phyloP scores from a whole-genome alignment of 2,329 filamentous ascomycete genomes.

The Penicillium concentricum region DNA sequence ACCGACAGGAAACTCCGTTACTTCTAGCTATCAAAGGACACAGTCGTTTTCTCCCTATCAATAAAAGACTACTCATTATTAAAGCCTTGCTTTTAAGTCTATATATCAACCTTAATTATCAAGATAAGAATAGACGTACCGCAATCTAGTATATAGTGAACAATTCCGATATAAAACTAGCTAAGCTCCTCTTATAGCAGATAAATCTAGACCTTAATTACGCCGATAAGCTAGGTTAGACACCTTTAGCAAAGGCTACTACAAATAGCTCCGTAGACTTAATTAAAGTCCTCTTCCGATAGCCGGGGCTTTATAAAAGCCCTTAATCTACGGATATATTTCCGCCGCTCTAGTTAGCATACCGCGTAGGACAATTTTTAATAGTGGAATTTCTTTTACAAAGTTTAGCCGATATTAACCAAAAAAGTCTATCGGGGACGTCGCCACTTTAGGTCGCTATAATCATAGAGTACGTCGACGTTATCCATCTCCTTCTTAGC shows the following conservation, averaged over 20 bases:
- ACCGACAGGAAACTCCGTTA: no score
- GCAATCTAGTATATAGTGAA: no score
- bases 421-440: no score
- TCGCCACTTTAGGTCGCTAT: no score
- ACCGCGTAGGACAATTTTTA: no score
- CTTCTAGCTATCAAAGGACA: no score
- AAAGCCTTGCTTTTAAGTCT: not conserved
- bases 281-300: not conserved
- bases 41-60: not conserved
- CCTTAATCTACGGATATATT: not conserved
- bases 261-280: not conserved
- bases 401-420: no score
- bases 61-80: not conserved
- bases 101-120: not conserved
- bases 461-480: no score
- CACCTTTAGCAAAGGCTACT: not conserved
- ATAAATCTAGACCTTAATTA: not conserved
- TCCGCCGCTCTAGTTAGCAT: no score
- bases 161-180: not conserved
- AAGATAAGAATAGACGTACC: not conserved
- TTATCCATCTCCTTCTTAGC: no score
- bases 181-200: not conserved
- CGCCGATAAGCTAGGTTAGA: not conserved
- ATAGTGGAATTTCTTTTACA: no score
- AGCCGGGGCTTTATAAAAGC: not conserved